Base-by-base conservation (phyloP, 139 green algal species). In the Closterium sp. region DNA sequence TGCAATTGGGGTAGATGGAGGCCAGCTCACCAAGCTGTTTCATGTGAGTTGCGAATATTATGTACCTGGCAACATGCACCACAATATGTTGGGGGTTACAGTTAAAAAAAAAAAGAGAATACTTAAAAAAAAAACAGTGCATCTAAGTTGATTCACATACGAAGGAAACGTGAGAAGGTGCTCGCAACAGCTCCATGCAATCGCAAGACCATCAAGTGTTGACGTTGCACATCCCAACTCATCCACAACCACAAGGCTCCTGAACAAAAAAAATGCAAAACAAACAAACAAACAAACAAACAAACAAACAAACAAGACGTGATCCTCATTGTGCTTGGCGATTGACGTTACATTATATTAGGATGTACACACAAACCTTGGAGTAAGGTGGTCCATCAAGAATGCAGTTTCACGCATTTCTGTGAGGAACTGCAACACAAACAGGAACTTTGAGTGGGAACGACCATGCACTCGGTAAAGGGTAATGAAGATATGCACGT, bases 331-430 rank as follows among this genome's bases (percentile, higher is more conserved):
- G 21, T 70, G 27, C 10, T 79, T 86, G n/a, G n/a, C 87, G n/a
- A 13, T 70, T 90, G 27, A 29, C n/a, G 86, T 7, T 50, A 9
- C 19, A 86, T 9, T 22, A 90, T 85, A 73, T 87, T 9, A 84
- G n/a, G 42, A 19, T 42, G 2, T 11, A 11, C 86, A 34, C 42
- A 50, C 86, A 50, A 93, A 86, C 86, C 92, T 34, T 4, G 97
- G 42, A 29, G 90, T 98, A 27, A 97, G 95, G 2, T 93, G 73
- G 0, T 90, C 31, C 50, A 99, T 94, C 62, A 99, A 96, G 84
- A 70, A 84, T 9, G 96, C 96, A 4, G 97, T 96, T 89, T 99
- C 98, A 1, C 79, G 91, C 91, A 98, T 97, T 95, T 98, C 97
- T 93, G 91, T 89, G 91, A 95, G 94, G 29, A 95, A 95, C 92